Evolutionary conservation across 495 filamentous ascomycete species (phyloP).

Genomic region (Penicillium mononematosum): DNA sequence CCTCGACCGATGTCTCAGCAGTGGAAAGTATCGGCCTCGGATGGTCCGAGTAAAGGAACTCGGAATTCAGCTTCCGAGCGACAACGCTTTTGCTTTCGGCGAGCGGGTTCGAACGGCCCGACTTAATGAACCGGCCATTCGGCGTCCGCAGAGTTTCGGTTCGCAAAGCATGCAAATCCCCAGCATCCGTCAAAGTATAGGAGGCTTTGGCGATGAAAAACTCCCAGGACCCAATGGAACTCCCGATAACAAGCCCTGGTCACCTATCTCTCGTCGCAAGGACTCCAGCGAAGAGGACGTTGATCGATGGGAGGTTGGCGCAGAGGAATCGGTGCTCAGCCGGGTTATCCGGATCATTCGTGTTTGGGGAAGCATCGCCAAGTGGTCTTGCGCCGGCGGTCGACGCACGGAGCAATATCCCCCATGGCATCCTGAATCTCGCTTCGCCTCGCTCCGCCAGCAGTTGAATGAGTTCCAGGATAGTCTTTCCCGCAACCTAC

Average conservation of each 20-base stretch:
- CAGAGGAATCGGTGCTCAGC: conserved; percentile 68
- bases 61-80: conserved; percentile 49
- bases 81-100: conserved; percentile 50
- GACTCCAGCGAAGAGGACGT: conserved; percentile 67
- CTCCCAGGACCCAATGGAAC: conserved; percentile 32
- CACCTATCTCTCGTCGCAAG: conserved; percentile 55
- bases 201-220: conserved; percentile 42
- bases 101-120: conserved; percentile 49
- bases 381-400: conserved; percentile 73
- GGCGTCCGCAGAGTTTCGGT: conserved; percentile 46
- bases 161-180: conserved; percentile 47
- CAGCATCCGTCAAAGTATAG: conserved; percentile 47
- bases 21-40: conserved; percentile 69
- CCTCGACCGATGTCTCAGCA: conserved; percentile 75
- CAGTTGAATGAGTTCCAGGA: conserved; percentile 66
- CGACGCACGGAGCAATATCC: conserved; percentile 59
- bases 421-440: conserved; percentile 64
- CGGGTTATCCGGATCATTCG: conserved; percentile 76
- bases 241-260: conserved; percentile 41
- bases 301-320: conserved; percentile 56
- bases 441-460: conserved; percentile 57
- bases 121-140: conserved; percentile 37
- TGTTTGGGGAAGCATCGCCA: conserved; percentile 74
- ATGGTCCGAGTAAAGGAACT: conserved; percentile 68
- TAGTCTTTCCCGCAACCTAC: conserved; percentile 65